phyloP scores from a whole-genome alignment of 2,329 filamentous ascomycete genomes.

The Cladorrhinum sp. region DNA sequence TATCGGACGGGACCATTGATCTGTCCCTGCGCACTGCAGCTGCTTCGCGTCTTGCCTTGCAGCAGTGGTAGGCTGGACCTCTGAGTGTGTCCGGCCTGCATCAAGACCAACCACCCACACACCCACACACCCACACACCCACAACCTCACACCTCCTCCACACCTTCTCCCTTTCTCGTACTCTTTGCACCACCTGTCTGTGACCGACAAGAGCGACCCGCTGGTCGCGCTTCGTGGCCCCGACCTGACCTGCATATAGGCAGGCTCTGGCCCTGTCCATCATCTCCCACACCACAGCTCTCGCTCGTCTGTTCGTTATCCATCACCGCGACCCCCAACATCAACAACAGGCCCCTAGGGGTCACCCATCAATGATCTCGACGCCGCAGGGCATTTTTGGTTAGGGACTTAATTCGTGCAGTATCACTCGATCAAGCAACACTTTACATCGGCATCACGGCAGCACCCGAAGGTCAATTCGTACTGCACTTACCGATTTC shows the following conservation, averaged over 20 bases:
- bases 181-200: conserved; percentile 3
- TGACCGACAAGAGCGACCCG: conserved; percentile 20
- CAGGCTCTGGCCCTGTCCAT: conserved; percentile 9
- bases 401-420: conserved; percentile 22
- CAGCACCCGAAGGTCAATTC: not conserved
- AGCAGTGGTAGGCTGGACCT: not conserved
- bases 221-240: conserved; percentile 7
- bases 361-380: conserved; percentile 7
- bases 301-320: conserved; percentile 5
- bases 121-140: not conserved
- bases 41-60: not conserved
- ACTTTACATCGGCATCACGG: conserved; percentile 9
- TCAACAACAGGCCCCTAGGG: not conserved
- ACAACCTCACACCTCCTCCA: conserved; percentile 1
- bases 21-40: conserved; percentile 1
- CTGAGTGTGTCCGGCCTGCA: not conserved
- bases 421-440: conserved; percentile 19
- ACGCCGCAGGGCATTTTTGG: conserved; percentile 19
- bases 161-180: conserved; percentile 5
- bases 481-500: conserved; percentile 1
- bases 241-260: conserved; percentile 16
- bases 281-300: conserved; percentile 9
- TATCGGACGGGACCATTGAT: not conserved
- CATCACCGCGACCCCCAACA: conserved; percentile 13
- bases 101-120: not conserved